Conservation (phyloP, 768 basidiomycete genomes). For the Butyriboletus loyo region DNA sequence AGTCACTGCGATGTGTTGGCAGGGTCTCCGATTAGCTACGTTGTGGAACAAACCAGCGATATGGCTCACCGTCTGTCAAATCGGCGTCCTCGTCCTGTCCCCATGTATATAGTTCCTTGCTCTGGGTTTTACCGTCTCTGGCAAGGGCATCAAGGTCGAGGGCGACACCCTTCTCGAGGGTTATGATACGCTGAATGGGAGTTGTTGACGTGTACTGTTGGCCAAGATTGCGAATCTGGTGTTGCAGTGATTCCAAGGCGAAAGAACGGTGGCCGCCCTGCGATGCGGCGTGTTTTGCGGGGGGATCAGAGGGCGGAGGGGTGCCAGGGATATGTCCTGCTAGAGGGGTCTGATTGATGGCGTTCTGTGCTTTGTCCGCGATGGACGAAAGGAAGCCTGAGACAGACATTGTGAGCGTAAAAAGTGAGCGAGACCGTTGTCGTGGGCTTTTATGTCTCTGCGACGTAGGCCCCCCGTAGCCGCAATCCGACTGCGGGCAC, state of each 20-base stretch:
- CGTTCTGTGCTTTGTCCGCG: conserved; percentile 74
- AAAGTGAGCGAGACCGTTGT: too few relatives aligned
- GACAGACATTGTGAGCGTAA: conserved; percentile 48
- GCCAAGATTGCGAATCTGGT: conserved; percentile 69
- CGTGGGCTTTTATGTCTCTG: conserved; percentile 20
- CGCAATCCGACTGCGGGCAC: too few relatives aligned
- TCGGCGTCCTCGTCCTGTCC: conserved; percentile 70
- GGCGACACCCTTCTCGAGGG: conserved; percentile 71
- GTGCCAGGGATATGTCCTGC: conserved; percentile 53
- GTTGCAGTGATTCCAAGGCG: conserved; percentile 60
- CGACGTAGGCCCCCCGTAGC: too few relatives aligned
- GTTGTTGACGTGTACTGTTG: conserved; percentile 72
- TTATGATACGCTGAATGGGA: conserved; percentile 77
- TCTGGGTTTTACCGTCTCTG: conserved; percentile 65
- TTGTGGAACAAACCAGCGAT: background rate
- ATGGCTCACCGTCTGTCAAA: conserved; percentile 65
- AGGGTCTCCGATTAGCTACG: background rate
- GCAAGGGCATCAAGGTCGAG: conserved; percentile 68
- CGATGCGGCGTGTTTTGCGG: conserved; percentile 42
- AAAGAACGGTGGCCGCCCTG: conserved; percentile 46
- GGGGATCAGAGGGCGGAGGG: conserved; percentile 36
- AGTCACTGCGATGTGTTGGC: conserved; percentile 48
- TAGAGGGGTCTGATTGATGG: conserved; percentile 60
- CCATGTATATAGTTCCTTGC: conserved; percentile 86
- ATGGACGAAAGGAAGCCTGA: conserved; percentile 62